Percentiles rank a stretch among this genome's conserved stretches.
These are phyloP conservation scores for Ophiostoma fasciatum DNA, from an alignment of 2,329 filamentous ascomycete species.

Conservation along the genomic window DNA sequence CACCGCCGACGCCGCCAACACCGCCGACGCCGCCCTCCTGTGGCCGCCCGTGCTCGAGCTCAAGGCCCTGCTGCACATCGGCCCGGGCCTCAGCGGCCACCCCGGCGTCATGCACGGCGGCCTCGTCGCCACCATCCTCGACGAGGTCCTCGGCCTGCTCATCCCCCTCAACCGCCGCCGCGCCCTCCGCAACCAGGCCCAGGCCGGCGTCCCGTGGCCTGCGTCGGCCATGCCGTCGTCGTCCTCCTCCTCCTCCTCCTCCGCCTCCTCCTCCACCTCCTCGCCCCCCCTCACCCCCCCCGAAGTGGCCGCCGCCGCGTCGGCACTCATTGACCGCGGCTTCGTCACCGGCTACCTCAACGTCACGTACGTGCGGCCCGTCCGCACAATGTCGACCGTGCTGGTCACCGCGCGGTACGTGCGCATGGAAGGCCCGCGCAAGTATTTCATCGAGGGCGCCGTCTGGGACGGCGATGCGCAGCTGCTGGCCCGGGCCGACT, in stretches of 20 bases:
- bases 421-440: constrained; percentile 34
- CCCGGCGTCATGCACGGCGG: constrained; percentile 40
- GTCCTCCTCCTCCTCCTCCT: neutral
- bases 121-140: constrained; percentile 40
- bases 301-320: constrained; percentile 7
- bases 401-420: constrained; percentile 29
- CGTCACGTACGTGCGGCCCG: constrained; percentile 35
- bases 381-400: constrained; percentile 32
- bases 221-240: neutral
- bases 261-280: neutral
- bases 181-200: neutral
- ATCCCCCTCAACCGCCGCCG: constrained; percentile 24
- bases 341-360: constrained; percentile 40
- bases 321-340: constrained; percentile 11
- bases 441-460: constrained; percentile 32
- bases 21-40: too few relatives aligned
- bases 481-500: constrained; percentile 35
- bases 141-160: constrained; percentile 40
- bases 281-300: neutral
- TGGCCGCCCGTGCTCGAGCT: constrained; percentile 15
- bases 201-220: too few relatives aligned
- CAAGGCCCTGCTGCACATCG: constrained; percentile 26
- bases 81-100: constrained; percentile 37
- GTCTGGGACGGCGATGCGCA: constrained; percentile 33
- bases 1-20: neutral